Percentiles rank a stretch among this genome's conserved stretches.
phyloP scores from a whole-genome alignment of 2,329 filamentous ascomycete genomes.

The Penicillium expansum region DNA sequence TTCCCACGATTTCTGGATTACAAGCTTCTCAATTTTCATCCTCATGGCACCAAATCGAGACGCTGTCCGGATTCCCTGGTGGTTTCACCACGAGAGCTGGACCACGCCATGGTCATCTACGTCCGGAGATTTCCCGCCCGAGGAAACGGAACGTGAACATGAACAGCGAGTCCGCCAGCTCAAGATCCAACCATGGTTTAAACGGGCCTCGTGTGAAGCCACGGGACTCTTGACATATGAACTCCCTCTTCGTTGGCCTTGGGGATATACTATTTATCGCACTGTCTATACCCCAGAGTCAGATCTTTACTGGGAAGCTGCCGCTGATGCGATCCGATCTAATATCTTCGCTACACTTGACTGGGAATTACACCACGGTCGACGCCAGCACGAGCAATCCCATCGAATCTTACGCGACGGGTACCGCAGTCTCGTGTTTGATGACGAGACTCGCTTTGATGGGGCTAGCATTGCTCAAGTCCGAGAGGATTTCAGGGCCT shows the following conservation, averaged over 20 bases:
- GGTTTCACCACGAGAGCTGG: neutral
- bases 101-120: neutral
- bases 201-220: neutral
- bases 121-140: neutral
- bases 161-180: neutral
- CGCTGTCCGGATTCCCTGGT: neutral
- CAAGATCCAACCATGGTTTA: neutral
- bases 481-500: too few relatives aligned
- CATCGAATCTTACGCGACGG: neutral
- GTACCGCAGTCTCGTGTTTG: neutral
- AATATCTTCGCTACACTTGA: neutral
- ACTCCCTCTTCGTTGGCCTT: neutral
- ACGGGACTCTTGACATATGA: neutral
- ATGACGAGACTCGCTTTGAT: neutral
- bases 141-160: neutral
- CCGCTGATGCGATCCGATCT: too few relatives aligned
- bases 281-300: neutral
- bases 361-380: neutral
- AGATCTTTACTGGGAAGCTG: too few relatives aligned
- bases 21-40: neutral
- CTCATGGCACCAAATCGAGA: neutral
- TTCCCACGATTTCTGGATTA: neutral
- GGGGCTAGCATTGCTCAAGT: too few relatives aligned
- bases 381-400: neutral
- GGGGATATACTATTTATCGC: neutral